A percentile compares a stretch with the other conserved stretches of the same genome.
Conservation (phyloP, 192 early-diverging fungal genomes). For the Mortierella antarctica region DNA sequence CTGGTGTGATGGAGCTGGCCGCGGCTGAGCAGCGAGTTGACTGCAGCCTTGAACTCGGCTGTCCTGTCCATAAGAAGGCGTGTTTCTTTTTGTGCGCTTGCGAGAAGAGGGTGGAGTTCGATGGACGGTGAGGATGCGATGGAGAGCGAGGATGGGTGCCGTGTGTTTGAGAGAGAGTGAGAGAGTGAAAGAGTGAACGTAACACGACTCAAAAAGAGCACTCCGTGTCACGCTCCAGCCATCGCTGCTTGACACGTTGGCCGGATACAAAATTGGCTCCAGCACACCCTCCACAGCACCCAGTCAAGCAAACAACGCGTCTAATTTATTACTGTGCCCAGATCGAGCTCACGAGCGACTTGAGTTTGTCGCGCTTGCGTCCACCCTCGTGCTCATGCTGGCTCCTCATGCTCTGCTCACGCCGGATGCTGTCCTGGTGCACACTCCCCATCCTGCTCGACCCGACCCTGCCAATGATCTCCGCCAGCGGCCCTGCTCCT, state of each 20-base stretch:
- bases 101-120: background rate
- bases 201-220: no score
- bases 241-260: background rate
- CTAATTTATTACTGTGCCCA: slow-evolving; percentile 31
- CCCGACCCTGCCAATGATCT: slow-evolving; percentile 35
- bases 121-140: background rate
- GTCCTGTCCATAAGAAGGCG: slow-evolving; percentile 73
- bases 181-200: no score
- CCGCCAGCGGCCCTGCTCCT: slow-evolving; percentile 29
- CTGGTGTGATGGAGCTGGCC: slow-evolving; percentile 26
- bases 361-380: slow-evolving; percentile 42
- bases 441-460: background rate
- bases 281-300: no score
- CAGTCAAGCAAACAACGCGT: no score
- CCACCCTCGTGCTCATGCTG: slow-evolving; percentile 32
- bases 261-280: no score
- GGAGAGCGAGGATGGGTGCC: slow-evolving; percentile 2
- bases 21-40: slow-evolving; percentile 75
- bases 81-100: background rate
- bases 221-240: no score
- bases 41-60: slow-evolving; percentile 87
- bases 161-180: background rate
- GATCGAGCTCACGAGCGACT: slow-evolving; percentile 45
- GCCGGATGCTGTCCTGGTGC: slow-evolving; percentile 3
- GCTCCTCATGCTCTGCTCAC: slow-evolving; percentile 10